Conservation (phyloP, 805 yeast genomes). For the Hanseniaspora vineae region DNA sequence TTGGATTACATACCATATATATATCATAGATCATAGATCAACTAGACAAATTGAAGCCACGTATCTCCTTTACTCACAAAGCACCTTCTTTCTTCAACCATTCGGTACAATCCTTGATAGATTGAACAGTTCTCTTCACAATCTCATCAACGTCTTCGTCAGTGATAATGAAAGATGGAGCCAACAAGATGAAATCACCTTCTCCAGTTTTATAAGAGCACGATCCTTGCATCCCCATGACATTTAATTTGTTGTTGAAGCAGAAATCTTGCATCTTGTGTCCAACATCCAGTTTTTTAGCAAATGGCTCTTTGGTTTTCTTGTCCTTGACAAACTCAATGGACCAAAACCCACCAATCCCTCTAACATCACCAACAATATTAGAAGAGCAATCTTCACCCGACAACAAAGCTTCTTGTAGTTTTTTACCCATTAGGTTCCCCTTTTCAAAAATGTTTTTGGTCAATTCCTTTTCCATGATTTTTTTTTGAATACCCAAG, state of each 20-base stretch:
- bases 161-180: conserved; percentile 33
- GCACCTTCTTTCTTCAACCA: conserved; percentile 11
- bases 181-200: conserved; percentile 34
- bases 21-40: no score
- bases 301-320: conserved; percentile 37
- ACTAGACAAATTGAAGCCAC: no score
- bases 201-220: conserved; percentile 12
- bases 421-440: conserved; percentile 26
- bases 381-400: conserved; percentile 13
- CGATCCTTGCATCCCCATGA: conserved; percentile 36
- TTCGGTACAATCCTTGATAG: conserved; percentile 25
- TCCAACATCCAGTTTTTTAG: conserved; percentile 25
- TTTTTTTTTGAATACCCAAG: conserved; percentile 32
- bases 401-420: conserved; percentile 23
- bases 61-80: neutral
- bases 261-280: conserved; percentile 23
- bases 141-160: conserved; percentile 31
- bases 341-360: conserved; percentile 49
- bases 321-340: conserved; percentile 44
- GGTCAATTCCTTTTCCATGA: conserved; percentile 22
- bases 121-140: conserved; percentile 26
- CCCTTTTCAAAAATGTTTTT: conserved; percentile 34
- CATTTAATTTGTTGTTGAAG: conserved; percentile 33
- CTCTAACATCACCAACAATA: conserved; percentile 48
- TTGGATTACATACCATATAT: no score